Base-by-base conservation (phyloP, 2,329 filamentous ascomycete genomes). In the Colletotrichum euphorbiae region DNA sequence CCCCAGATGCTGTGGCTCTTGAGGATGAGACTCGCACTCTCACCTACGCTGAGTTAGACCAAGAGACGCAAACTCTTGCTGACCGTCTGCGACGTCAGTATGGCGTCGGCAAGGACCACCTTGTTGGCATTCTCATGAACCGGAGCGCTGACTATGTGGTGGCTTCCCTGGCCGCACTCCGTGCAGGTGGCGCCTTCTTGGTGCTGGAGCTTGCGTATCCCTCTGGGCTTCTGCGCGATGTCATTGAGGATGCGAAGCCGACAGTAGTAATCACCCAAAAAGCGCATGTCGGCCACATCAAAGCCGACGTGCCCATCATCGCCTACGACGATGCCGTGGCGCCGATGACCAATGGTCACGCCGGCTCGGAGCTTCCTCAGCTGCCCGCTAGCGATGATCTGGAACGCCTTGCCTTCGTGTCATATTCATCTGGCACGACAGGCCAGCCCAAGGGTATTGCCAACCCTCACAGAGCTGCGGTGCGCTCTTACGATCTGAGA, bases 371-470 rank as follows among this genome's bases (percentile, higher is more conserved):
- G 11, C 78, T 81, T 9, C 74, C 83, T 15, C 83, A 85, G 11
- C 75, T 89, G 21, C 89, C 90, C 2, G 81, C 84, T 0, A 87
- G 90, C 7, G 84, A 90, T 73, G 92, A 94, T 74, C 79, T 94
- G 61, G 91, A 94, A 71, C 85, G 90, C 48, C 83, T 94, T 19
- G 89, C 90, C 17, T 95, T 94, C 75, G 91, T 94, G n/a, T 91
- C 91, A 1, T 94, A 94, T 78, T 93, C 91, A 1, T 93, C 90
- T 4, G 91, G 91, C 40, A 93, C 91, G 0, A 94, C 91, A 1
- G 91, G 91, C 71, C 89, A 89, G 71, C 91, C 91, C n/a, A 94
- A 94, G 78, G 91, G 91, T 62, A 94, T 95, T 75, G 91, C 90
- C 61, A 94, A 94, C 75, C 90, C 91, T 2, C 92, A 94, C 77